Evolutionary conservation across 108 stramenopile genomes (phyloP).

Genomic region (Stephanodiscus triporus): DNA sequence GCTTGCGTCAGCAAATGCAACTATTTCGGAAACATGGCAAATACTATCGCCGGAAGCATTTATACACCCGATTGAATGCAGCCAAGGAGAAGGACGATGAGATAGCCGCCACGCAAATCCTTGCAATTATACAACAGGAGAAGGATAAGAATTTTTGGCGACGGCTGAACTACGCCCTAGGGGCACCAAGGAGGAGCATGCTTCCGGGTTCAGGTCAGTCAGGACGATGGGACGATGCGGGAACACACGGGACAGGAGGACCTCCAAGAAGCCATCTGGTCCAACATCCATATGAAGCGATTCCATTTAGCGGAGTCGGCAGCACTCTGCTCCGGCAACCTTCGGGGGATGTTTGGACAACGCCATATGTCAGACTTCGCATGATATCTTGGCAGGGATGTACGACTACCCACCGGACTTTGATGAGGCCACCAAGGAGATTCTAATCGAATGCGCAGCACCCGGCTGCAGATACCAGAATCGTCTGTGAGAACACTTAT

Average conservation of each 20-base stretch:
- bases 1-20: not conserved
- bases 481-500: not conserved
- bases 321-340: too few relatives aligned
- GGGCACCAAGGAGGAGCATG: not conserved
- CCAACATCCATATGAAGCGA: too few relatives aligned
- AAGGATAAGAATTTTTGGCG: conserved; percentile 11
- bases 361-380: too few relatives aligned
- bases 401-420: too few relatives aligned
- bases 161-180: conserved; percentile 1
- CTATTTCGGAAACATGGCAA: conserved; percentile 4
- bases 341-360: too few relatives aligned
- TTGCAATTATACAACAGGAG: conserved; percentile 11
- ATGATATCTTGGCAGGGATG: not conserved
- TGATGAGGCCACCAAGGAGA: too few relatives aligned
- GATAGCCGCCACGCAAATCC: not conserved
- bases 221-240: not conserved
- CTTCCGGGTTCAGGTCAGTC: not conserved
- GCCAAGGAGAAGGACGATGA: not conserved
- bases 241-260: not conserved
- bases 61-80: not conserved
- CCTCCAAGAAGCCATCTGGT: too few relatives aligned
- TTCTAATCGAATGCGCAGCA: too few relatives aligned
- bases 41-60: not conserved
- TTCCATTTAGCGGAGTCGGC: too few relatives aligned
- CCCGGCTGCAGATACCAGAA: not conserved